Evolutionary conservation across 768 basidiomycete genomes (phyloP), one percentile per base, ranked within the genome.

Genomic region (Paxillus involutus): DNA sequence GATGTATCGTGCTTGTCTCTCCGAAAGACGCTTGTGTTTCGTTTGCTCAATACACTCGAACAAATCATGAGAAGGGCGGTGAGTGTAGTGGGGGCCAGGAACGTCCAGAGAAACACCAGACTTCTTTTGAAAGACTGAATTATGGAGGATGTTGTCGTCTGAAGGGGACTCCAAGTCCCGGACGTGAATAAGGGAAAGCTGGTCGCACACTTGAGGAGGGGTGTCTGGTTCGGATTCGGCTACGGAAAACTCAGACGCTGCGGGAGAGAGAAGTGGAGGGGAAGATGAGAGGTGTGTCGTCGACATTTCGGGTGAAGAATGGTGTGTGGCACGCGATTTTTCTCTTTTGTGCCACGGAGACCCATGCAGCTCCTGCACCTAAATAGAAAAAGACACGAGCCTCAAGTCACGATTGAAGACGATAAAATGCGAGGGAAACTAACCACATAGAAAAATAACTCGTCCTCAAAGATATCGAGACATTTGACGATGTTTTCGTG

Each of bases 1-100:
- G 60, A 97, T 85, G 71, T 86, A 86, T 49, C 86, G 82, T 10
- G 93, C 89, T 65, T 89, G 84, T 44, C 73, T 74, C 70, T 96
- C 94, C 12, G 83, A 80, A 44, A 98, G 80, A 11, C 86, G 82
- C 57, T 88, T 89, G 66, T 94, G 77, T 59, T 83, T 81, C 17
- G 86, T 85, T 63, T 91, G 88, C 71, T 98, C 95, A 44, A 97
- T 94, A 68, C 91, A 96, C 69, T 98, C 95, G 63, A 97, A 98
- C 42, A 98, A 77, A 69, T 98, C 95, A 67, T 95, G 85, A 10
- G 93, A 94, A 19, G 90, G 80, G 36, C 94, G 83, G 32, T 90
- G 82, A 21, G 82, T 76, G 65, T 79, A 83, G 43, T 74, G 71
- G 19, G 79, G 74, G 41, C 73, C 76, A 19, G 64, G 64, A 26